A percentile compares a stretch with the other conserved stretches of the same genome.
phyloP scores from a whole-genome alignment of 345 rosid species.

The Eucalyptus regnans region DNA sequence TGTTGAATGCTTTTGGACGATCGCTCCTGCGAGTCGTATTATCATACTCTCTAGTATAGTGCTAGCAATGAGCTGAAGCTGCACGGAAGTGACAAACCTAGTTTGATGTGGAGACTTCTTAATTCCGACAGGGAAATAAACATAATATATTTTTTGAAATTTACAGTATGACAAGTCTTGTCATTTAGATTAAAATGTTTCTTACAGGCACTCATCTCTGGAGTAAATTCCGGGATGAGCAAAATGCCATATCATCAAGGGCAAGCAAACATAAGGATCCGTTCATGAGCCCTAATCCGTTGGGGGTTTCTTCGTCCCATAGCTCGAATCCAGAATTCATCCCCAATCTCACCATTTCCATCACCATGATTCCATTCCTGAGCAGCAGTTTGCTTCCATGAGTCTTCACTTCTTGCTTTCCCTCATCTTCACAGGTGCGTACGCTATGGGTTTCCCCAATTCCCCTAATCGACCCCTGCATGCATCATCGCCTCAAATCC shows the following conservation, averaged over 20 bases:
- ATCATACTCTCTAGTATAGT: slow-evolving; percentile 65
- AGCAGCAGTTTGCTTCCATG: too few species aligned
- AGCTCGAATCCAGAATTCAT: too few species aligned
- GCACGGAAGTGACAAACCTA: not conserved
- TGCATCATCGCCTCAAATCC: too few species aligned
- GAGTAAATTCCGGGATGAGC: not conserved
- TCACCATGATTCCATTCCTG: too few species aligned
- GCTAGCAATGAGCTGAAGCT: slow-evolving; percentile 44
- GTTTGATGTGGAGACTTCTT: not conserved
- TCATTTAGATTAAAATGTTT: not conserved
- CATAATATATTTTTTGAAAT: not conserved
- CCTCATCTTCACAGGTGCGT: too few species aligned
- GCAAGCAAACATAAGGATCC: not conserved
- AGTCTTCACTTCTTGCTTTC: too few species aligned
- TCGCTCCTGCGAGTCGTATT: slow-evolving; percentile 48
- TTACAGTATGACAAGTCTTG: not conserved
- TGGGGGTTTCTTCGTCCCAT: too few species aligned
- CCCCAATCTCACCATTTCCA: too few species aligned
- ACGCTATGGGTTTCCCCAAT: too few species aligned
- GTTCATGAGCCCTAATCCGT: too few species aligned
- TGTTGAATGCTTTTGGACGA: slow-evolving; percentile 57
- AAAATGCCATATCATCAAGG: not conserved
- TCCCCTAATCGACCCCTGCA: too few species aligned
- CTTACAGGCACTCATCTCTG: too few species aligned
- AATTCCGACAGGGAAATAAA: not conserved